These are phyloP conservation scores for Neobulgaria alba DNA, from an alignment of 2,329 filamentous ascomycete genomes.

Conservation along the genomic window DNA sequence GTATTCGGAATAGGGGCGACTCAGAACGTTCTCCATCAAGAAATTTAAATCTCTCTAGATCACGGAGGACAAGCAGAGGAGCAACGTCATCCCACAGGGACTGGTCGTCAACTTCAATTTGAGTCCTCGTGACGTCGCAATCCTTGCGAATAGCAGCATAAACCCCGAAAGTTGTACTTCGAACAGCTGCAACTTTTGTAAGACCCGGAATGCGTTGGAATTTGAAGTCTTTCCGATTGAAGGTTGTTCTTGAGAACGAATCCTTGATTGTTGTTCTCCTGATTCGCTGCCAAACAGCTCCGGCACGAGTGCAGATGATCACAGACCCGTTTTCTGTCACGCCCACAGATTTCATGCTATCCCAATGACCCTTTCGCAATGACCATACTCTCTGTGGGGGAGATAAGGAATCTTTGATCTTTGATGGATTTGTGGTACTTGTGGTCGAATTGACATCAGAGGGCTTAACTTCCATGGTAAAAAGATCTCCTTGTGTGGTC, in stretches of 20 bases:
- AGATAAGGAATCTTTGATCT: conserved; percentile 77
- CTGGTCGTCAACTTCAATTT: conserved; percentile 57
- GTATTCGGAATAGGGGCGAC: conserved; percentile 35
- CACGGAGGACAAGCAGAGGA: conserved; percentile 58
- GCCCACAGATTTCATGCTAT: conserved; percentile 76
- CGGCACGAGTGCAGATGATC: conserved; percentile 85
- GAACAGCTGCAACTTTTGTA: conserved; percentile 73
- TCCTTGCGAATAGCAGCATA: conserved; percentile 84
- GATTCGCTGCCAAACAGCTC: conserved; percentile 85
- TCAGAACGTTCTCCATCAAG: conserved; percentile 32
- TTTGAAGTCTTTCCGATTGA: conserved; percentile 82
- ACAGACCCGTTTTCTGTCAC: conserved; percentile 91
- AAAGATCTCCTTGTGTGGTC: conserved; percentile 77
- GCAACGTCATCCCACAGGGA: conserved; percentile 67
- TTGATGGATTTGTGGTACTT: conserved; percentile 87
- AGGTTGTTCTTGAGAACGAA: conserved; percentile 37
- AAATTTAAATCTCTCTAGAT: conserved; percentile 41
- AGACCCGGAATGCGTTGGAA: conserved; percentile 86
- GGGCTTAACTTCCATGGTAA: conserved; percentile 70
- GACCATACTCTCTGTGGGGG: conserved; percentile 79
- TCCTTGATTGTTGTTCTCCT: conserved; percentile 76
- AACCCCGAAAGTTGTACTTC: conserved; percentile 82
- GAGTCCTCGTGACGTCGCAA: conserved; percentile 67
- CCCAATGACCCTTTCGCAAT: conserved; percentile 56
- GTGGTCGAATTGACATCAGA: conserved; percentile 49